These are phyloP conservation scores for Pseudogymnoascus sp. DNA, from an alignment of 2,329 filamentous ascomycete genomes.

Conservation along the genomic window DNA sequence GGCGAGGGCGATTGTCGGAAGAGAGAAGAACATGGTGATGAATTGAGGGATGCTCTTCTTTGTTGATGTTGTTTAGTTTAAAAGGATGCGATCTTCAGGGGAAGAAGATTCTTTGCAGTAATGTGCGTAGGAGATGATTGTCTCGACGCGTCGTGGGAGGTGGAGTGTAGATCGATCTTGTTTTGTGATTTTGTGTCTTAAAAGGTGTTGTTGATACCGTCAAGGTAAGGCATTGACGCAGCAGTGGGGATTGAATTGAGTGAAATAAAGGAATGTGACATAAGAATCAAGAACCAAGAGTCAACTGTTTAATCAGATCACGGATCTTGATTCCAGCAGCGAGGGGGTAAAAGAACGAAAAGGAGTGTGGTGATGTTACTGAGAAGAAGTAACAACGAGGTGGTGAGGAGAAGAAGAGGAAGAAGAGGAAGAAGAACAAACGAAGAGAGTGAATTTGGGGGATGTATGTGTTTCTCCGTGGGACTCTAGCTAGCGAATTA, in stretches of 20 bases:
- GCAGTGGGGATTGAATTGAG: not conserved
- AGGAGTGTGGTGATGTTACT: conserved; percentile 11
- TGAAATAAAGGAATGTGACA: not conserved
- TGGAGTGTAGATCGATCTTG: conserved; percentile 5
- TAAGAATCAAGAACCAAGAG: not conserved
- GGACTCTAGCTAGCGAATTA: not conserved
- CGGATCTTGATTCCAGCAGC: conserved; percentile 7
- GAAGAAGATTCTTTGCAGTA: not conserved
- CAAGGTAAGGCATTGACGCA: conserved; percentile 6
- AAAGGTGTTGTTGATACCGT: not conserved
- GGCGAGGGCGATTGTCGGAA: conserved; percentile 22
- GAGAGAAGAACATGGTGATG: conserved; percentile 20
- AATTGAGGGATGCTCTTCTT: not conserved
- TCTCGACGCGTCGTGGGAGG: not conserved
- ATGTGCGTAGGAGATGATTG: not conserved
- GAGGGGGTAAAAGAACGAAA: conserved; percentile 15
- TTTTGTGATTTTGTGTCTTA: conserved; percentile 2
- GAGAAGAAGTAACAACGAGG: not conserved
- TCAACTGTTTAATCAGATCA: conserved; percentile 9
- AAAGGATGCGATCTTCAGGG: not conserved
- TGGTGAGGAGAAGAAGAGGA: conserved; percentile 1
- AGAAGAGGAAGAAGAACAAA: conserved; percentile 2
- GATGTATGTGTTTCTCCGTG: not conserved
- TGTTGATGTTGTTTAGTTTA: conserved; percentile 5
- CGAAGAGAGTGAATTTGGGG: not conserved